Evolutionary conservation across 208 protist genomes (phyloP).

Genomic region (Acanthamoeba culbertsoni): DNA sequence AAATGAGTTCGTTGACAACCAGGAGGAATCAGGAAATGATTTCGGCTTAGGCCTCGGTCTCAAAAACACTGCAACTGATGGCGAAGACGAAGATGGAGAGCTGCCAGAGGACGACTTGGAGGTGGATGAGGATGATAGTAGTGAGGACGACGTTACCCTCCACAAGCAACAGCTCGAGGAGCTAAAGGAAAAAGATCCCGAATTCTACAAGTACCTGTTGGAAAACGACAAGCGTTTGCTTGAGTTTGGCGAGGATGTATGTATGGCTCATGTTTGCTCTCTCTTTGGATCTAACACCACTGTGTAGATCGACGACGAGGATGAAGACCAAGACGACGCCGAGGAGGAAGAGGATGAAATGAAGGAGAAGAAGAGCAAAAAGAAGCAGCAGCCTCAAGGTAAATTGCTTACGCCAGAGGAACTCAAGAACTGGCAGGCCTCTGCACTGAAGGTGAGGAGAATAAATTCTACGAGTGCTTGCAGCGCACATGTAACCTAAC

Average conservation of each 20-base stretch:
- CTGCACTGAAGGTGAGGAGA: not conserved
- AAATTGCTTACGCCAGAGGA: not conserved
- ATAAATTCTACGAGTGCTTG: not conserved
- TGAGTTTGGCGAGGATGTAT: not conserved
- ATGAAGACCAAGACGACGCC: not conserved
- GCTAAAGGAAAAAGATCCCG: slow-evolving; percentile 61
- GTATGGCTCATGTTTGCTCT: not conserved
- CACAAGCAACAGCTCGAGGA: slow-evolving; percentile 60
- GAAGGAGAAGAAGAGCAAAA: not conserved
- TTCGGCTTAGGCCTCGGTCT: not conserved
- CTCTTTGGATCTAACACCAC: not conserved
- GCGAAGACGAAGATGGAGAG: not conserved
- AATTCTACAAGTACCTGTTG: slow-evolving; percentile 43
- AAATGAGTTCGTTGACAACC: not conserved
- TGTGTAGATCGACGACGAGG: not conserved
- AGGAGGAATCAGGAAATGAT: not conserved
- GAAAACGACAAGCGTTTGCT: slow-evolving; percentile 38
- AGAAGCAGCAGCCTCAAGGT: not conserved
- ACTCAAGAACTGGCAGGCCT: not conserved
- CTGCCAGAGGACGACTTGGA: not conserved
- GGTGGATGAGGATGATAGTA: not conserved
- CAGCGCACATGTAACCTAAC: not conserved
- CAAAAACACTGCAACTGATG: not conserved
- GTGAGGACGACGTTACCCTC: not conserved
- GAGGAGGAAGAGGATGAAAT: slow-evolving; percentile 12